Conservation (phyloP, 768 basidiomycete species). For the Leucocoprinus birnbaumii region DNA sequence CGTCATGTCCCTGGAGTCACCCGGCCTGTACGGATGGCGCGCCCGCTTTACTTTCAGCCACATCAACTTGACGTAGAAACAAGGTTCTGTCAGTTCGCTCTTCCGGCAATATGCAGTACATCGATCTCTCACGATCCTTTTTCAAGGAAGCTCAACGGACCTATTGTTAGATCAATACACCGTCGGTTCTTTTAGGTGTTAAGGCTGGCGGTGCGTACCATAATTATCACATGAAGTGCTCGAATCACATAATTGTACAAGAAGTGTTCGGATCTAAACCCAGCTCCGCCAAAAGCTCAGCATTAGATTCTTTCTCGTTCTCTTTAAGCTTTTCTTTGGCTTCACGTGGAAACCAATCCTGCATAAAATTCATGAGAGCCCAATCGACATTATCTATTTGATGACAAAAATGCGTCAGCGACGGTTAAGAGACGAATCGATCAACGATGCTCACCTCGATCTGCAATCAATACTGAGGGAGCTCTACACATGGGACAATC, state of each 20-base stretch:
- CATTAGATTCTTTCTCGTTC: slow-evolving; percentile 71
- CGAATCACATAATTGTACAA: slow-evolving; percentile 40
- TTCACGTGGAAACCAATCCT: slow-evolving; percentile 90
- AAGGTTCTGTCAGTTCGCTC: no score
- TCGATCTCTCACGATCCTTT: no score
- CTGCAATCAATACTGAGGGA: slow-evolving; percentile 71
- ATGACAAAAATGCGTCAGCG: background rate
- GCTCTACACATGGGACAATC: slow-evolving; percentile 87
- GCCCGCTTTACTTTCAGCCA: no score
- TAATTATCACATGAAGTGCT: background rate
- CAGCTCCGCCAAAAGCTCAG: slow-evolving; percentile 66
- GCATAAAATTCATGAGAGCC: slow-evolving; percentile 82
- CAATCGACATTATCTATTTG: slow-evolving; percentile 71
- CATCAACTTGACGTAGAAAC: no score
- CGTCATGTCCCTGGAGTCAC: no score
- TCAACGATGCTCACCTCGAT: slow-evolving; percentile 52
- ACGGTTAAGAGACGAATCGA: no score
- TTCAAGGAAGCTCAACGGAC: no score
- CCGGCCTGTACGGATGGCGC: no score
- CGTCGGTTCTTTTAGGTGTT: no score
- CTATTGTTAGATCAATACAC: no score
- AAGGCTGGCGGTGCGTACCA: no score
- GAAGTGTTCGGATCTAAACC: slow-evolving; percentile 48
- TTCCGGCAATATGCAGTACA: no score
- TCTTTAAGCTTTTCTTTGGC: slow-evolving; percentile 67